A percentile compares a stretch with the other conserved stretches of the same genome.
phyloP scores from a whole-genome alignment of 441 rosid genomes.

The Cnidoscolus chayamansa region DNA sequence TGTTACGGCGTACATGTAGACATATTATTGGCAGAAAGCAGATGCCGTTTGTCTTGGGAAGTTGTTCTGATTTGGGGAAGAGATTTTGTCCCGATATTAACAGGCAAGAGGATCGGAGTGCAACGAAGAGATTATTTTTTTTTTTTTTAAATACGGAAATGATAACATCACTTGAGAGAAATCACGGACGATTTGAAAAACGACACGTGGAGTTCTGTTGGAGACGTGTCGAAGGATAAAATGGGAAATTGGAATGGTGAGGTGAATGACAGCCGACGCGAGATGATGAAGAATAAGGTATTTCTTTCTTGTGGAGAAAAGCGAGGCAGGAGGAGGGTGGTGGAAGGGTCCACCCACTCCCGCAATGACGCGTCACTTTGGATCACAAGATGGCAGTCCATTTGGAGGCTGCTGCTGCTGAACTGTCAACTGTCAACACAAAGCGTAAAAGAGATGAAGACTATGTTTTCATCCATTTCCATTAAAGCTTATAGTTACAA shows the following conservation, averaged over 20 bases:
- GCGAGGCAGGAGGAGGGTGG: too few species aligned
- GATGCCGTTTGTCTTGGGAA: constrained; percentile 25
- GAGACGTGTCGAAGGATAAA: neutral
- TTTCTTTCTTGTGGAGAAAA: neutral
- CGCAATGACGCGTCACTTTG: too few species aligned
- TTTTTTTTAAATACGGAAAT: neutral
- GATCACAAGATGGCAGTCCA: too few species aligned
- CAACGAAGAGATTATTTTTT: neutral
- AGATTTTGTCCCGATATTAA: constrained; percentile 27
- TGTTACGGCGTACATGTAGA: neutral
- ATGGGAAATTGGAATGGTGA: neutral
- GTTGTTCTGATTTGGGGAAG: constrained; percentile 19
- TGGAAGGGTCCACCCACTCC: too few species aligned
- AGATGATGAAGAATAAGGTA: neutral
- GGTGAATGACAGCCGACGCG: neutral
- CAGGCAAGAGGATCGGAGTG: constrained; percentile 18
- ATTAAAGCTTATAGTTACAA: too few species aligned
- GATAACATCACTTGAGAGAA: neutral
- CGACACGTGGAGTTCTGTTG: neutral
- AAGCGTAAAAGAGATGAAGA: neutral
- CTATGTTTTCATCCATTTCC: neutral
- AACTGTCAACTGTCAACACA: neutral
- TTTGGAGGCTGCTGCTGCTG: too few species aligned
- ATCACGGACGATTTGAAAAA: neutral
- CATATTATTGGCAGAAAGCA: neutral